Conservation (phyloP, 495 filamentous ascomycete genomes). For the Penicillium antarcticum region DNA sequence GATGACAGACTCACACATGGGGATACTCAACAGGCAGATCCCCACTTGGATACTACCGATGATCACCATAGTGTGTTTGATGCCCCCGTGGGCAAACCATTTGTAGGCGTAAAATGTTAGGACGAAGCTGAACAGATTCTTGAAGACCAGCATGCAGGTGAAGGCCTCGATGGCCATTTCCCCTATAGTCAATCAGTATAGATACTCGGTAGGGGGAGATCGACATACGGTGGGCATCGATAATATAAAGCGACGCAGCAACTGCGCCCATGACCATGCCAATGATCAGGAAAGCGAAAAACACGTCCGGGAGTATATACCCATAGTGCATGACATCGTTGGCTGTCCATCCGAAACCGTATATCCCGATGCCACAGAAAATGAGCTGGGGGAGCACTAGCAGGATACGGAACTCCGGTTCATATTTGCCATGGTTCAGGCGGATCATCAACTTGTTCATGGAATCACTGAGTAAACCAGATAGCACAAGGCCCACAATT, state of each 20-base stretch:
- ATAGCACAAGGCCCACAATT: slow-evolving; percentile 68
- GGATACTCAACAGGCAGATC: slow-evolving; percentile 68
- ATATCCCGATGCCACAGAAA: slow-evolving; percentile 74
- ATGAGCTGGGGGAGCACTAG: slow-evolving; percentile 79
- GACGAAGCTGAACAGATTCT: slow-evolving; percentile 86
- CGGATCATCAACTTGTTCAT: slow-evolving; percentile 66
- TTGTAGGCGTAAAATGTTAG: slow-evolving; percentile 79
- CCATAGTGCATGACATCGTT: slow-evolving; percentile 56
- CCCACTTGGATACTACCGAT: slow-evolving; percentile 74
- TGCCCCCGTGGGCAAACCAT: slow-evolving; percentile 64
- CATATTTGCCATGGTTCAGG: slow-evolving; percentile 76
- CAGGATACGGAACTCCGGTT: slow-evolving; percentile 85
- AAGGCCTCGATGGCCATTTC: slow-evolving; percentile 88
- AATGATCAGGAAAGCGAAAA: slow-evolving; percentile 72
- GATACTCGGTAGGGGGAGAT: background rate
- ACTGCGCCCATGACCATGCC: slow-evolving; percentile 93
- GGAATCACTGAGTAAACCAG: slow-evolving; percentile 73
- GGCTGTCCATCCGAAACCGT: slow-evolving; percentile 74
- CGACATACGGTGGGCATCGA: slow-evolving; percentile 83
- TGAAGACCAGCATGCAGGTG: slow-evolving; percentile 87
- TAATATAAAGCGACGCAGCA: slow-evolving; percentile 82
- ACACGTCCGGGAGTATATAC: slow-evolving; percentile 72
- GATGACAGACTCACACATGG: slow-evolving; percentile 63
- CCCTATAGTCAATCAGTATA: slow-evolving; percentile 39
- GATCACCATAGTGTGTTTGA: slow-evolving; percentile 63